phyloP scores from a whole-genome alignment of 2,329 filamentous ascomycete genomes.

The Botrytis pseudocinerea region DNA sequence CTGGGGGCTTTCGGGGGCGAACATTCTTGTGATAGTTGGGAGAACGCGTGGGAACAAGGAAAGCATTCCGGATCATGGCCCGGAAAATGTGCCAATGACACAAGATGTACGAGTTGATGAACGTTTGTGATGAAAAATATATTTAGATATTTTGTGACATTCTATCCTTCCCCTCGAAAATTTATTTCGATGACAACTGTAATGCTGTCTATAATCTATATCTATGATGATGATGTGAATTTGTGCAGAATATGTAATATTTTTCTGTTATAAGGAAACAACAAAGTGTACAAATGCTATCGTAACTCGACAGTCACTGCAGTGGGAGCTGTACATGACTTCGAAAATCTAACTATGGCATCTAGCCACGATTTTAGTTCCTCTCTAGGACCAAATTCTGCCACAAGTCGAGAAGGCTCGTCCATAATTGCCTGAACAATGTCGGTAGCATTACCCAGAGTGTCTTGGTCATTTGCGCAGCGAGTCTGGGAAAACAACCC shows the following conservation, averaged over 20 bases:
- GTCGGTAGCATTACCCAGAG: neutral
- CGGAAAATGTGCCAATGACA: neutral
- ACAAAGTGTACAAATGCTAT: neutral
- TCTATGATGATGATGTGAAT: neutral
- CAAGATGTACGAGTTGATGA: neutral
- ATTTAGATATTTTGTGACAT: neutral
- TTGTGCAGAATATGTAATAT: neutral
- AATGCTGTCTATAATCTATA: neutral
- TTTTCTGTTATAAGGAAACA: neutral
- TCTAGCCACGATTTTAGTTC: neutral
- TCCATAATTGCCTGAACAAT: slow-evolving; percentile 9
- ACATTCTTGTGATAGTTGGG: neutral
- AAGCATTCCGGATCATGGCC: neutral
- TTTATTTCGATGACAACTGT: too few relatives aligned
- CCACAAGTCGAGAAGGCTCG: slow-evolving; percentile 19
- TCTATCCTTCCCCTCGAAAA: neutral
- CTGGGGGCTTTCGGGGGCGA: neutral
- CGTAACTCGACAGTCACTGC: neutral
- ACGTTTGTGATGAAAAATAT: neutral
- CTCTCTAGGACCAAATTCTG: slow-evolving; percentile 17
- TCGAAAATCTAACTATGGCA: neutral
- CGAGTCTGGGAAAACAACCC: neutral
- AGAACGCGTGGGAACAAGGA: neutral
- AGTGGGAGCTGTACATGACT: neutral
- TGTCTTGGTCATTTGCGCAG: neutral